phyloP scores from a whole-genome alignment of 2,329 filamentous ascomycete genomes.

The Talaromyces sp. region DNA sequence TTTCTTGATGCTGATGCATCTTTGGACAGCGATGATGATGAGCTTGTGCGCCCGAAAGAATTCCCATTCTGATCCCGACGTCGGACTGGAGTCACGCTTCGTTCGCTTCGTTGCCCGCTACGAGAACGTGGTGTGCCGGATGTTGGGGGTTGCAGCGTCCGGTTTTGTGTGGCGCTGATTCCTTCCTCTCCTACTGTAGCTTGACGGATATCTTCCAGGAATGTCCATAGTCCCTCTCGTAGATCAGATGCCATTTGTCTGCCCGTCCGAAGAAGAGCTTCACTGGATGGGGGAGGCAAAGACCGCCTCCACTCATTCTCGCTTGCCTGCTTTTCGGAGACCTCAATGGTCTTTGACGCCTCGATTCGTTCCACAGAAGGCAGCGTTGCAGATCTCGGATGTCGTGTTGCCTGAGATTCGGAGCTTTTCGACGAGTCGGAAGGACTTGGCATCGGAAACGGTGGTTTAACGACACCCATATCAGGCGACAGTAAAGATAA shows the following conservation, averaged over 20 bases:
- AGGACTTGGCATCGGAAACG: conserved; percentile 20
- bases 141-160: conserved; percentile 32
- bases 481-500: conserved; percentile 76
- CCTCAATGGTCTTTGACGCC: conserved; percentile 20
- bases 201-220: conserved; percentile 91
- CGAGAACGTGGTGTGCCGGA: conserved; percentile 24
- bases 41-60: conserved; percentile 28
- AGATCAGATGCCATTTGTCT: conserved; percentile 88
- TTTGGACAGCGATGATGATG: conserved; percentile 30
- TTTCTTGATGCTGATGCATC: conserved; percentile 28
- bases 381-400: conserved; percentile 40
- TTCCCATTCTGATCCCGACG: conserved; percentile 32
- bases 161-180: conserved; percentile 54
- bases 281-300: conserved; percentile 45
- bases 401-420: conserved; percentile 31
- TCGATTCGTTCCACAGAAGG: conserved; percentile 38
- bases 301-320: conserved; percentile 41
- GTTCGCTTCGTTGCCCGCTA: conserved; percentile 28
- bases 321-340: conserved; percentile 24
- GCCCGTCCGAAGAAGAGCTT: conserved; percentile 52
- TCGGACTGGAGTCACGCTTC: conserved; percentile 28
- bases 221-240: conserved; percentile 84
- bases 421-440: conserved; percentile 20
- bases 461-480: conserved; percentile 21
- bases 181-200: conserved; percentile 94